These are phyloP conservation scores for Mortierella sp. DNA, from an alignment of 371 early-diverging fungal species.

Conservation along the genomic window DNA sequence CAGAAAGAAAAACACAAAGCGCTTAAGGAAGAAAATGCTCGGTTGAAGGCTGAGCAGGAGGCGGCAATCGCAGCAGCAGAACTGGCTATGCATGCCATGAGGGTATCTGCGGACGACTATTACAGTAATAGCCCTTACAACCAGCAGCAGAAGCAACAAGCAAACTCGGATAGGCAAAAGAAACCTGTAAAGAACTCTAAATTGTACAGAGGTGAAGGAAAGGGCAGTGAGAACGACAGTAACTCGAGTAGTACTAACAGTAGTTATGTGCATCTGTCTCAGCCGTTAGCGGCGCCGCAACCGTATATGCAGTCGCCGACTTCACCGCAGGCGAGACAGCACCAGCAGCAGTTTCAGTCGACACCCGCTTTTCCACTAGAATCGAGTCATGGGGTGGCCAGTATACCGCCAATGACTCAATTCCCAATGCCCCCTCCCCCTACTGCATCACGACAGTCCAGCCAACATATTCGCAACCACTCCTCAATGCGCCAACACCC, in stretches of 20 bases:
- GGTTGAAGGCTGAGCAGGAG: constrained; percentile 43
- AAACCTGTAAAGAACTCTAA: constrained; percentile 40
- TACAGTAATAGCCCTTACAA: background rate
- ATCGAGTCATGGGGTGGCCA: background rate
- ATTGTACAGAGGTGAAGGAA: constrained; percentile 24
- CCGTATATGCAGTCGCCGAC: constrained; percentile 1
- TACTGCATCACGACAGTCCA: constrained; percentile 32
- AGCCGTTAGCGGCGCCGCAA: constrained; percentile 7
- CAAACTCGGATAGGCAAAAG: too few relatives aligned
- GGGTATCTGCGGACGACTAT: constrained; percentile 18
- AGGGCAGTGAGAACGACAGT: constrained; percentile 40
- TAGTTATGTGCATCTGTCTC: constrained; percentile 41
- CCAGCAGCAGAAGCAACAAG: constrained; percentile 3
- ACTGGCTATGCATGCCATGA: constrained; percentile 35
- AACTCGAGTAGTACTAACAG: constrained; percentile 43
- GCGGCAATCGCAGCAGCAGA: constrained; percentile 44
- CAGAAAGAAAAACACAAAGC: constrained; percentile 51
- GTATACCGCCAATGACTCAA: constrained; percentile 12
- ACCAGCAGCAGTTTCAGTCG: constrained; percentile 10
- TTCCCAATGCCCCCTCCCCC: constrained; percentile 49
- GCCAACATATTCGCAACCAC: constrained; percentile 25
- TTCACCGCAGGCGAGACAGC: constrained; percentile 15
- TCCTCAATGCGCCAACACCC: constrained; percentile 15
- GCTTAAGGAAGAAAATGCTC: constrained; percentile 41
- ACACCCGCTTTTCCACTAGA: background rate